Evolutionary conservation across 1,284 basidiomycete genomes (phyloP).

Genomic region (Apiotrichum porosum): DNA sequence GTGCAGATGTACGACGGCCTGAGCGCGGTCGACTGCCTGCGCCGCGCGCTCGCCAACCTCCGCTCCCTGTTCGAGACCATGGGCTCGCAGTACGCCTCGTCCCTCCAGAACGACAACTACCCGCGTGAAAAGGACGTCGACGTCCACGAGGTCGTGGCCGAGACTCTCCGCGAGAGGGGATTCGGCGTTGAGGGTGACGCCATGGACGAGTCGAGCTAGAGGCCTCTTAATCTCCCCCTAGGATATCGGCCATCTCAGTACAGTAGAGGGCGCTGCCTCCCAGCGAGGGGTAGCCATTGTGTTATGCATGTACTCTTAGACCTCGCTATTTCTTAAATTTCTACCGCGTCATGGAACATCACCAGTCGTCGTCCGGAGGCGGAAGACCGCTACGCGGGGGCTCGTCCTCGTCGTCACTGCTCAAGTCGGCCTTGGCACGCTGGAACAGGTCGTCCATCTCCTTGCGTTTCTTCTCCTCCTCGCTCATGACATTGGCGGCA

Average conservation of each 20-base stretch:
- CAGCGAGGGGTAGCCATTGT: too few relatives aligned
- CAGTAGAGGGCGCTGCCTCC: too few relatives aligned
- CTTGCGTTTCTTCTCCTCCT: constrained; percentile 37
- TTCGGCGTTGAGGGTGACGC: constrained; percentile 27
- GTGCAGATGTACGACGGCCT: constrained; percentile 94
- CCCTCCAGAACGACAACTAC: constrained; percentile 51
- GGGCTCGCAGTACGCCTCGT: constrained; percentile 60
- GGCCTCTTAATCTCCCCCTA: too few relatives aligned
- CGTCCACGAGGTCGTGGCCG: constrained; percentile 39
- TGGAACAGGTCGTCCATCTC: constrained; percentile 46
- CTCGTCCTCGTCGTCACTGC: constrained; percentile 36
- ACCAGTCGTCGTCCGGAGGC: constrained; percentile 35
- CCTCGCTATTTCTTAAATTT: too few relatives aligned
- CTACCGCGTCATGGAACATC: too few relatives aligned
- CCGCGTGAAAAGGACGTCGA: constrained; percentile 44
- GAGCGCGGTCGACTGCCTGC: constrained; percentile 71
- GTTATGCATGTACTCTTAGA: too few relatives aligned
- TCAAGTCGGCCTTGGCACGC: constrained; percentile 38
- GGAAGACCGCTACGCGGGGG: constrained; percentile 10
- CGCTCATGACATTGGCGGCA: constrained; percentile 38
- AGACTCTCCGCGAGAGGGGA: constrained; percentile 33
- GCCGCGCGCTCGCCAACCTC: constrained; percentile 67
- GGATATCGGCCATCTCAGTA: too few relatives aligned
- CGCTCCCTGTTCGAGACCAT: constrained; percentile 67
- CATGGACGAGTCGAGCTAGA: constrained; percentile 14